Evolutionary conservation across 192 early-diverging fungal species (phyloP).

Genomic region (Phlyctochytrium arcticum): DNA sequence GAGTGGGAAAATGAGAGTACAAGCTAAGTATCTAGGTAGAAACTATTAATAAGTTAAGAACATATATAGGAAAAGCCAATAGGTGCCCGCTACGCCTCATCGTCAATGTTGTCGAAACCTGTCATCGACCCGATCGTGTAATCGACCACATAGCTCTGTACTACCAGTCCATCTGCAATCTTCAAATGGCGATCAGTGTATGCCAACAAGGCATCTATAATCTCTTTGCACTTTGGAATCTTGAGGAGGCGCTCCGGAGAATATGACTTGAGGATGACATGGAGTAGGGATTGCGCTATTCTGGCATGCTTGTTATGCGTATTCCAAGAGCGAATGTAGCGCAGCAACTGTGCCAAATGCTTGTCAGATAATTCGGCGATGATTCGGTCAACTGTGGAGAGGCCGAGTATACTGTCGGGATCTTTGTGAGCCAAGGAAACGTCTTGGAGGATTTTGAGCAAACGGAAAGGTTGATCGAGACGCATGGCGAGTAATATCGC

Average conservation of each 20-base stretch:
- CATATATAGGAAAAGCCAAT: too few species aligned
- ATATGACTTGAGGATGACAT: constrained; percentile 68
- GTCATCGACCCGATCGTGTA: constrained; percentile 90
- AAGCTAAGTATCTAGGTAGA: too few species aligned
- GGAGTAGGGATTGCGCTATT: constrained; percentile 76
- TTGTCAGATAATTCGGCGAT: constrained; percentile 26
- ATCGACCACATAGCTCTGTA: constrained; percentile 81
- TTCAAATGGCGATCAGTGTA: constrained; percentile 92
- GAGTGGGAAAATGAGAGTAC: too few species aligned
- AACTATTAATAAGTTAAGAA: too few species aligned
- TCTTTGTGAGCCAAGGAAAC: constrained; percentile 17
- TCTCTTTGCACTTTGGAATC: constrained; percentile 77
- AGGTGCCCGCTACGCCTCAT: neutral
- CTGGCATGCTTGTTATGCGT: constrained; percentile 78
- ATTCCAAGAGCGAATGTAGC: constrained; percentile 92
- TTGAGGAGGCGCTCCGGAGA: constrained; percentile 65
- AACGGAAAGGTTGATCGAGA: constrained; percentile 80
- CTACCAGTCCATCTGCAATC: constrained; percentile 72
- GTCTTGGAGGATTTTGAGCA: constrained; percentile 59
- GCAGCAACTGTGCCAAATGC: constrained; percentile 74
- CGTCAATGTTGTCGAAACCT: neutral
- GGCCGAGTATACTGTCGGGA: constrained; percentile 53
- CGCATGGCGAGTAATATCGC: constrained; percentile 87
- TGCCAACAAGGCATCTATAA: constrained; percentile 77
- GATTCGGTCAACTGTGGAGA: constrained; percentile 64